Evolutionary conservation across 164 flowering plant genomes (phyloP).

Genomic region (Kalanchoe fedtschenkoi): DNA sequence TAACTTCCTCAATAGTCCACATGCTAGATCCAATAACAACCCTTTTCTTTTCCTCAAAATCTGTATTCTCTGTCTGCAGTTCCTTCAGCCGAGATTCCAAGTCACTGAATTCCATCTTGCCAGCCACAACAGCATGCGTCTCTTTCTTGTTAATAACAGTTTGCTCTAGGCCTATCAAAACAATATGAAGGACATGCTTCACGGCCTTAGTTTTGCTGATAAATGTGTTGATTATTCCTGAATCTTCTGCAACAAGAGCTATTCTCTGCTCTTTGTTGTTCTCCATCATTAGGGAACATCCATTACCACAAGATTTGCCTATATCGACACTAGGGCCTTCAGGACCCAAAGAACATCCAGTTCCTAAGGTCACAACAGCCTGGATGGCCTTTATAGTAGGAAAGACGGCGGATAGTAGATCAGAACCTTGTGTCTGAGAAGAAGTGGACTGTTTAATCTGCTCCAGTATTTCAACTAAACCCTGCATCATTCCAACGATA

Average conservation of each 20-base stretch:
- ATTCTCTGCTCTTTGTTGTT: constrained; percentile 87
- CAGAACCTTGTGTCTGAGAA: constrained; percentile 58
- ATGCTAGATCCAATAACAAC: too few relatives aligned
- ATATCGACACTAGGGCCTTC: constrained; percentile 99
- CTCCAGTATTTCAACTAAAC: constrained; percentile 73
- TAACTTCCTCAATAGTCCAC: too few relatives aligned
- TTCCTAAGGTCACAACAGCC: constrained; percentile 91
- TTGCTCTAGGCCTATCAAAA: too few relatives aligned
- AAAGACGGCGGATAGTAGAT: constrained; percentile 62
- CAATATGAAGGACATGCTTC: too few relatives aligned
- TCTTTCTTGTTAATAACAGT: too few relatives aligned
- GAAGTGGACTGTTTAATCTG: constrained; percentile 69
- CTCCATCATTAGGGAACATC: constrained; percentile 81
- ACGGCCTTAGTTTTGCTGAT: too few relatives aligned
- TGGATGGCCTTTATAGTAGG: constrained; percentile 93
- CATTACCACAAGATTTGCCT: constrained; percentile 94
- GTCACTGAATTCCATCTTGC: too few relatives aligned
- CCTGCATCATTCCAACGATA: constrained; percentile 96
- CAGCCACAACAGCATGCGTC: too few relatives aligned
- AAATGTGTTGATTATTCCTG: too few relatives aligned
- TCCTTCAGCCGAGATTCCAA: too few relatives aligned
- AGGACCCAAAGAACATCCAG: constrained; percentile 97
- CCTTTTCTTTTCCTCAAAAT: too few relatives aligned
- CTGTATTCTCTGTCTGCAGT: too few relatives aligned
- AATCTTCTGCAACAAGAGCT: constrained; percentile 94